A percentile compares a stretch with the other conserved stretches of the same genome.
phyloP scores from a whole-genome alignment of 352 stramenopile species.

The Peronospora tabacina region DNA sequence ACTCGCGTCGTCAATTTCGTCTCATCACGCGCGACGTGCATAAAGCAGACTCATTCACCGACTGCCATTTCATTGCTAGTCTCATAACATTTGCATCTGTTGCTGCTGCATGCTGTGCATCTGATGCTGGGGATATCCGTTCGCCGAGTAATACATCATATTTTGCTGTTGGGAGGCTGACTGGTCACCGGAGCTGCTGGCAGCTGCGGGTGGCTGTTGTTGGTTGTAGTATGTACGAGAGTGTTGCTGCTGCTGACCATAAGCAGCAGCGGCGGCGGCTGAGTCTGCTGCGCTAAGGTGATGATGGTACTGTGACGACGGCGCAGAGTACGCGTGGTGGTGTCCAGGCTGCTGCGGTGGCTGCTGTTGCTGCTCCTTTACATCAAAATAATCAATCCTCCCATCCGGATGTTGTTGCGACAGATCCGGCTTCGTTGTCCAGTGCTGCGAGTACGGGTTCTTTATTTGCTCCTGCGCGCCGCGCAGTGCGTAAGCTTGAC shows the following conservation, averaged over 20 bases:
- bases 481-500: conserved; percentile 21
- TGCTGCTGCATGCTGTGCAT: conserved; percentile 60
- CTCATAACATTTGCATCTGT: conserved; percentile 72
- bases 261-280: conserved; percentile 42
- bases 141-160: conserved; percentile 74
- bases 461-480: conserved; percentile 34
- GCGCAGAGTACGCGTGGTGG: conserved; percentile 41
- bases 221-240: conserved; percentile 48
- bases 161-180: conserved; percentile 28
- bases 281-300: conserved; percentile 57
- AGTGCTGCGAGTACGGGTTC: conserved; percentile 59
- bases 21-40: conserved; percentile 20
- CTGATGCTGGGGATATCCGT: conserved; percentile 51
- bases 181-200: conserved; percentile 19
- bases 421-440: conserved; percentile 46
- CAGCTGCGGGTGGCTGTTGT: conserved; percentile 20
- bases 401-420: conserved; percentile 32
- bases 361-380: conserved; percentile 62
- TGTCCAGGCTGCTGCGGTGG: conserved; percentile 25
- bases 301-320: conserved; percentile 62
- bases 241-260: conserved; percentile 38
- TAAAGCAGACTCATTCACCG: conserved; percentile 18
- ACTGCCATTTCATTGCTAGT: conserved; percentile 13
- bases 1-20: conserved; percentile 19
- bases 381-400: conserved; percentile 62